Conservation (phyloP, 805 yeast genomes). For the Hanseniaspora osmophila region DNA sequence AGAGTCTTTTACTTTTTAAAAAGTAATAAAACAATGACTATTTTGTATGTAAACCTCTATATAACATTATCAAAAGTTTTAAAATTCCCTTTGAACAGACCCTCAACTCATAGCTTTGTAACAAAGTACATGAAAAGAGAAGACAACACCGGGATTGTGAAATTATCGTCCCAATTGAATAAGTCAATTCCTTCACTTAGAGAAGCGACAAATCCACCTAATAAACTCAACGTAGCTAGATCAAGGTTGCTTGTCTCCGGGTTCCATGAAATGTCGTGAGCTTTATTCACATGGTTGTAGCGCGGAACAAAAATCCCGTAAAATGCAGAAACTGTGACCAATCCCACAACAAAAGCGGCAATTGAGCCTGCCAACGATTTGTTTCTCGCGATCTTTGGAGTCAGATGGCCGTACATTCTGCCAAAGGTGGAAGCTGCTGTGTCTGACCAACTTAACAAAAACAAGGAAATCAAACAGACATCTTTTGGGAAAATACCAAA, state of each 20-base stretch:
- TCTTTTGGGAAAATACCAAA: conserved; percentile 67
- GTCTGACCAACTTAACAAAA: conserved; percentile 90
- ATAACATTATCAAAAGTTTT: neutral
- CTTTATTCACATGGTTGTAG: conserved; percentile 37
- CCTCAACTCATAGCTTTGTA: conserved; percentile 16
- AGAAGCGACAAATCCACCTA: conserved; percentile 74
- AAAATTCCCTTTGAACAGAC: neutral
- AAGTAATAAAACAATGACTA: too few relatives aligned
- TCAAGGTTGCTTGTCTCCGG: conserved; percentile 43
- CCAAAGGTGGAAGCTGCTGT: conserved; percentile 95
- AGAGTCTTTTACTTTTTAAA: too few relatives aligned
- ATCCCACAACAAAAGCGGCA: conserved; percentile 73
- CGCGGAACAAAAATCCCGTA: conserved; percentile 64
- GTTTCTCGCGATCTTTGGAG: conserved; percentile 59
- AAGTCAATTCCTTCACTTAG: conserved; percentile 74
- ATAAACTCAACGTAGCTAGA: conserved; percentile 37
- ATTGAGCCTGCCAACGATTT: conserved; percentile 83
- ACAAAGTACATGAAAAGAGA: conserved; percentile 46
- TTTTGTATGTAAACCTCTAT: neutral
- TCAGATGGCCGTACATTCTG: conserved; percentile 66
- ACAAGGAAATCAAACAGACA: conserved; percentile 57
- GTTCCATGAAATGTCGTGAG: conserved; percentile 53
- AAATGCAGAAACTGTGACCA: conserved; percentile 45
- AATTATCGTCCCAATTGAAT: conserved; percentile 74
- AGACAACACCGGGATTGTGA: conserved; percentile 84